Percentiles rank a stretch among this genome's conserved stretches.
These are phyloP conservation scores for Aspergillus aculeatus DNA, from an alignment of 2,329 filamentous ascomycete genomes.

Conservation along the genomic window DNA sequence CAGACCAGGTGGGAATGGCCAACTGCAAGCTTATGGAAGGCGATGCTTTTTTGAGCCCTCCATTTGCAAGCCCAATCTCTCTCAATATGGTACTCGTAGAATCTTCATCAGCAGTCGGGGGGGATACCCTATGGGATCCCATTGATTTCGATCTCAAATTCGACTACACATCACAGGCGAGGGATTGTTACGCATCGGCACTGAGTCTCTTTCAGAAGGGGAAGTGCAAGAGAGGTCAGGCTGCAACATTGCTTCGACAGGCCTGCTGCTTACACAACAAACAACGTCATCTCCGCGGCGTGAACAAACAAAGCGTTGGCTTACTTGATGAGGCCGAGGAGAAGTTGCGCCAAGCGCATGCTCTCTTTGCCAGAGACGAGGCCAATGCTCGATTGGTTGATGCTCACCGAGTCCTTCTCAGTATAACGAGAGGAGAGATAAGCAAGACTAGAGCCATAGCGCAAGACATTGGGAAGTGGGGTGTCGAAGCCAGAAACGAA, in stretches of 20 bases:
- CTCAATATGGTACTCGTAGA: constrained; percentile 20
- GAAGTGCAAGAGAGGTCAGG: constrained; percentile 20
- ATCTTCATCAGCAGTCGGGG: constrained; percentile 6
- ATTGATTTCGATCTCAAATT: constrained; percentile 14
- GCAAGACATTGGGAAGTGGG: constrained; percentile 21
- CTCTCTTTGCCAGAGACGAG: constrained; percentile 21
- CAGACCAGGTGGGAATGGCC: constrained; percentile 21
- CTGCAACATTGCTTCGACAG: constrained; percentile 22
- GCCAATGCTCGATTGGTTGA: constrained; percentile 19
- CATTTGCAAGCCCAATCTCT: constrained; percentile 24
- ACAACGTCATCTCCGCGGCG: constrained; percentile 6
- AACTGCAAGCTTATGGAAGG: constrained; percentile 23
- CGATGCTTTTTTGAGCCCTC: constrained; percentile 18
- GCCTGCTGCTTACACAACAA: constrained; percentile 21
- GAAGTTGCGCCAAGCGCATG: constrained; percentile 12
- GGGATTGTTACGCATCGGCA: constrained; percentile 16
- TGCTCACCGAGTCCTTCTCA: constrained; percentile 21
- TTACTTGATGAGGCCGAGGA: neutral
- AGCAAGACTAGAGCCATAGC: constrained; percentile 11
- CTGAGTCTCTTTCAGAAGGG: constrained; percentile 14
- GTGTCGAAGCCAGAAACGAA: constrained; percentile 18
- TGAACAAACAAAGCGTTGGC: neutral
- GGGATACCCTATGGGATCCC: constrained; percentile 16
- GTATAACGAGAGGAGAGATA: constrained; percentile 15
- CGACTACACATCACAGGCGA: constrained; percentile 12